These are phyloP conservation scores for Alternaria gansuensis DNA, from an alignment of 2,329 filamentous ascomycete species.

Conservation along the genomic window DNA sequence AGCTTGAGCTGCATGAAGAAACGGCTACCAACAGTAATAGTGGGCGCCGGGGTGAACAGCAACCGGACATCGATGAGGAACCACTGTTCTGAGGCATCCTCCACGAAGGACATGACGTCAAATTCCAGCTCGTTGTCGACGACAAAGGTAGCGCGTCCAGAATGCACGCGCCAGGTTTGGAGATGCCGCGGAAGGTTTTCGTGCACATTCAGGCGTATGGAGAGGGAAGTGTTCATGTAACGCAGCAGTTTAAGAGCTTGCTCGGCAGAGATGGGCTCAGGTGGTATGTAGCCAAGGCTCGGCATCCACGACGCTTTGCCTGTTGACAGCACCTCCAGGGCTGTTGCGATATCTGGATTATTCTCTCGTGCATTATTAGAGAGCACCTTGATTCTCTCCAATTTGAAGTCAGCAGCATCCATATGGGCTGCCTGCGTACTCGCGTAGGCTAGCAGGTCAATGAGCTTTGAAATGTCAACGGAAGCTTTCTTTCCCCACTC, in stretches of 20 bases:
- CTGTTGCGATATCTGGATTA: slow-evolving; percentile 90
- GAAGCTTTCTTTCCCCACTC: slow-evolving; percentile 78
- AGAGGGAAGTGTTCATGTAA: slow-evolving; percentile 83
- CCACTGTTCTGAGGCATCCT: slow-evolving; percentile 83
- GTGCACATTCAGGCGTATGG: slow-evolving; percentile 82
- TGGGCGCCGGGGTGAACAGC: slow-evolving; percentile 74
- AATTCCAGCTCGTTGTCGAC: slow-evolving; percentile 89
- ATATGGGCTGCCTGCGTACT: slow-evolving; percentile 44
- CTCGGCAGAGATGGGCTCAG: slow-evolving; percentile 73
- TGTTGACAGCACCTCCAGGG: slow-evolving; percentile 82
- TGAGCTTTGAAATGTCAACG: slow-evolving; percentile 81
- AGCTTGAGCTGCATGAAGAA: slow-evolving; percentile 73
- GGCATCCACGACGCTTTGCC: slow-evolving; percentile 81
- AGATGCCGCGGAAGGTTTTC: slow-evolving; percentile 84
- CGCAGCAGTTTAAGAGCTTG: slow-evolving; percentile 78
- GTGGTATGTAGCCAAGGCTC: slow-evolving; percentile 80
- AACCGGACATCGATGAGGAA: slow-evolving; percentile 95
- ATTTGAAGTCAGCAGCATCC: slow-evolving; percentile 63
- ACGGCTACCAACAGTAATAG: slow-evolving; percentile 64
- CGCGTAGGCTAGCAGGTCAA: slow-evolving; percentile 83
- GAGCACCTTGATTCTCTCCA: slow-evolving; percentile 75
- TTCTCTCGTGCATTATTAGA: slow-evolving; percentile 78
- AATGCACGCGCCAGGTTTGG: slow-evolving; percentile 77
- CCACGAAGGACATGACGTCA: slow-evolving; percentile 88
- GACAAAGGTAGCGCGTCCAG: slow-evolving; percentile 89